Evolutionary conservation across 2,329 filamentous ascomycete species (phyloP).

Genomic region (Colletotrichum chrysophilum): DNA sequence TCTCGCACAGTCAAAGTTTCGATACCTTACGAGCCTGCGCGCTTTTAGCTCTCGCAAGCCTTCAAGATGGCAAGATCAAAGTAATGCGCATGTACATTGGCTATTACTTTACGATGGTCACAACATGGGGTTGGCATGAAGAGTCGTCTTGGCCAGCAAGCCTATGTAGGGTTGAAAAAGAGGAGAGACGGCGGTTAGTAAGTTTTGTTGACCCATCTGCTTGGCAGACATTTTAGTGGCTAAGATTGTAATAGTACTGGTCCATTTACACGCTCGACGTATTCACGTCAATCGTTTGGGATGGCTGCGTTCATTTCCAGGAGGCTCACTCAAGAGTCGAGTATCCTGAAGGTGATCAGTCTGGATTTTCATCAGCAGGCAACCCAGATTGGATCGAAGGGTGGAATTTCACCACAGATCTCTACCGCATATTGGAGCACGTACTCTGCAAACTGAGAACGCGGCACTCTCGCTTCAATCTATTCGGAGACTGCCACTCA

Average conservation of each 20-base stretch:
- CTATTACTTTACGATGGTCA: not conserved
- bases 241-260: not conserved
- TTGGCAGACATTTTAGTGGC: accelerated
- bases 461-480: not conserved
- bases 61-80: not conserved
- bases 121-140: not conserved
- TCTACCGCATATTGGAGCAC: not conserved
- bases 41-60: not conserved
- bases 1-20: not conserved
- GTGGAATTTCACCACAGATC: not conserved
- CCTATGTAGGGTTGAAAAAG: not conserved
- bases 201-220: not conserved
- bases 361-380: not conserved
- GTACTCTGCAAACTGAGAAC: not conserved
- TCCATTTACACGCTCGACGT: not conserved
- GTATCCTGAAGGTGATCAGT: not conserved
- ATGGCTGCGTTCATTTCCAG: not conserved
- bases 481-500: not conserved
- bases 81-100: not conserved
- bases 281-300: not conserved
- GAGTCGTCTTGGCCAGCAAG: not conserved
- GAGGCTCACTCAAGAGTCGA: not conserved
- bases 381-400: not conserved
- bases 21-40: not conserved
- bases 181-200: not conserved